Base-by-base conservation (phyloP, 352 stramenopile species). In the Pythium monospermum region DNA sequence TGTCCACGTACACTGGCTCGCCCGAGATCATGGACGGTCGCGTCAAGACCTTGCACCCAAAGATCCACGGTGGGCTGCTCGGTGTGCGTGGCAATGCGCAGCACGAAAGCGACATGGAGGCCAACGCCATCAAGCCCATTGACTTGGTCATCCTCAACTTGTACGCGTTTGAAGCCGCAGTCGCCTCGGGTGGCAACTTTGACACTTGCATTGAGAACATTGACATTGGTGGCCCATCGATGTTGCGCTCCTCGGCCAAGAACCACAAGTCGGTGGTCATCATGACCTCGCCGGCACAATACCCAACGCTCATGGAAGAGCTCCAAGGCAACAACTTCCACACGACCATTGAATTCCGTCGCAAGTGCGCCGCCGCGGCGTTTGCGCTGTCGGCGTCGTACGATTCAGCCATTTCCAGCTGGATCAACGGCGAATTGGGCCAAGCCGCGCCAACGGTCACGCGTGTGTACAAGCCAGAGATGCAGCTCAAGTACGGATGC, bases 201-300 rank as follows among this genome's bases (percentile, higher is more conserved):
- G 96, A 98, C 66, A 98, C 96, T 60, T 99, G 96, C 81, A 98
- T 99, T 64, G 97, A 99, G 71, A 99, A 99, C 81, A 99, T 99
- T 66, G 97, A 99, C 70, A 99, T 99, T 74, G 97, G 97, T 38
- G 97, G 97, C 12, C 97, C 97, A 18, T 98, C 87, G 44, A 99
- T 99, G 97, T 77, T 99, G 30, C 92, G 97, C 41, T 98, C 94
- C 38, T 98, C 96, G 26, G 96, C 97, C 46, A 99, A 99, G 83
- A 99, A 99, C 80, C 96, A 99, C 83, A 87, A 93, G 60, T 97
- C 96, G 48, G 98, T 99, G 16, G 90, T 97, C 18, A 99, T 99
- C 81, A 96, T 97, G 55, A 99, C 96, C 6, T 88, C 67, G 52
- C 96, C 96, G 0, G 64, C 80, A 47, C 96, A 99, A 67, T 99